Evolutionary conservation across 257 asterid genomes (phyloP).

Genomic region (Misopates orontium): DNA sequence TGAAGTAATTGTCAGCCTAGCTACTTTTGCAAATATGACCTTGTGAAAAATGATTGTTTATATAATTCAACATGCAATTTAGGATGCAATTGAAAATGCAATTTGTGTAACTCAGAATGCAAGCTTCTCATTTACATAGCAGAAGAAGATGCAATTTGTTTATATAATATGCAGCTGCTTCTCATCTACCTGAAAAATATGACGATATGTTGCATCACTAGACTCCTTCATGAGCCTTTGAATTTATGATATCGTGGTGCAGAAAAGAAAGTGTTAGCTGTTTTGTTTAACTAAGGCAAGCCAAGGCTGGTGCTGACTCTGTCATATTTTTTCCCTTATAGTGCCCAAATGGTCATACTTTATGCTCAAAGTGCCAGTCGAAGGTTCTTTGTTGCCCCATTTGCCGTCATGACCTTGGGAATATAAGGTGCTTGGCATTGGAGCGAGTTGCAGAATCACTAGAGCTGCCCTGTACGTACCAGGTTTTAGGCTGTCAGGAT

Average conservation of each 20-base stretch:
- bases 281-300: background rate
- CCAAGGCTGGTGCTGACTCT: background rate
- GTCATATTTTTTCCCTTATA: constrained; percentile 16
- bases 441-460: constrained; percentile 59
- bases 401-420: constrained; percentile 55
- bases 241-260: no score
- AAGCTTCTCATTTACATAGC: no score
- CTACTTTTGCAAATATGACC: constrained; percentile 1
- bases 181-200: no score
- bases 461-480: constrained; percentile 51
- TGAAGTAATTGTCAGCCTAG: constrained; percentile 12
- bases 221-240: no score
- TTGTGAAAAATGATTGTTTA: background rate
- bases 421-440: constrained; percentile 59
- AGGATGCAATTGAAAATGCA: no score
- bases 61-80: no score
- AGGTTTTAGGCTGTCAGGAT: constrained; percentile 51
- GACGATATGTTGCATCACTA: no score
- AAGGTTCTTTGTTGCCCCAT: constrained; percentile 51
- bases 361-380: constrained; percentile 53
- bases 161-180: no score
- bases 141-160: no score
- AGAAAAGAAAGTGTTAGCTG: no score
- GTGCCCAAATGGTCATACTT: constrained; percentile 67
- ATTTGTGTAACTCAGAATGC: no score